Percentiles rank a stretch among this genome's conserved stretches.
These are phyloP conservation scores for Entonaema liquescens DNA, from an alignment of 495 filamentous ascomycete genomes.

Conservation along the genomic window DNA sequence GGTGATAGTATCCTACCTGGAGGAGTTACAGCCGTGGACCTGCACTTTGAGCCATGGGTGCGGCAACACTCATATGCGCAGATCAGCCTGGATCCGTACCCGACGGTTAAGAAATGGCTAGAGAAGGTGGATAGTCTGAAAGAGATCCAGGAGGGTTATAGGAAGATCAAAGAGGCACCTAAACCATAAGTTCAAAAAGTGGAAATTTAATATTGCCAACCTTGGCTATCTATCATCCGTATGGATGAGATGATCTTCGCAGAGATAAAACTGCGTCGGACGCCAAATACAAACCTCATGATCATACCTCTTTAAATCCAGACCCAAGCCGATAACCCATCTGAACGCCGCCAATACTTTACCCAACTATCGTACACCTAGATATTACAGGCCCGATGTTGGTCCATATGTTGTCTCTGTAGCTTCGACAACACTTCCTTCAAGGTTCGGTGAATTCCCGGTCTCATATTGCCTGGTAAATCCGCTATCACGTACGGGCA, in stretches of 20 bases:
- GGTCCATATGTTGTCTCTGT: slow-evolving; percentile 19
- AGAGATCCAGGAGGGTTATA: slow-evolving; percentile 3
- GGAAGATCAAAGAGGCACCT: slow-evolving; percentile 10
- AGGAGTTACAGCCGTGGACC: slow-evolving; percentile 52
- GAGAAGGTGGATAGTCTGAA: slow-evolving; percentile 1
- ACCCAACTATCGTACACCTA: neutral
- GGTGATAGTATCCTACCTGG: slow-evolving; percentile 51
- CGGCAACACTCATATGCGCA: slow-evolving; percentile 51
- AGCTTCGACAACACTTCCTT: slow-evolving; percentile 43
- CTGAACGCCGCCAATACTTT: neutral
- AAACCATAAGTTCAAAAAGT: slow-evolving; percentile 1
- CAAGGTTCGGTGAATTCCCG: slow-evolving; percentile 28
- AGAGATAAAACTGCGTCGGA: slow-evolving; percentile 3
- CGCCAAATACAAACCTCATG: slow-evolving; percentile 7
- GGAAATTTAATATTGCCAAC: slow-evolving; percentile 8
- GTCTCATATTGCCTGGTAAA: slow-evolving; percentile 11
- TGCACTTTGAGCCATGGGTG: slow-evolving; percentile 59
- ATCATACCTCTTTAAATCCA: slow-evolving; percentile 6
- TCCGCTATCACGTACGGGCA: slow-evolving; percentile 45
- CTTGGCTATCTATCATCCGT: slow-evolving; percentile 10
- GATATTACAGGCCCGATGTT: slow-evolving; percentile 11
- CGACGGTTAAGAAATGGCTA: slow-evolving; percentile 25
- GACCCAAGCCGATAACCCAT: slow-evolving; percentile 6
- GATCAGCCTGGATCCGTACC: slow-evolving; percentile 54
- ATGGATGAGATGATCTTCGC: neutral